Conservation (phyloP, 495 filamentous ascomycete species). For the Penicillium roqueforti region DNA sequence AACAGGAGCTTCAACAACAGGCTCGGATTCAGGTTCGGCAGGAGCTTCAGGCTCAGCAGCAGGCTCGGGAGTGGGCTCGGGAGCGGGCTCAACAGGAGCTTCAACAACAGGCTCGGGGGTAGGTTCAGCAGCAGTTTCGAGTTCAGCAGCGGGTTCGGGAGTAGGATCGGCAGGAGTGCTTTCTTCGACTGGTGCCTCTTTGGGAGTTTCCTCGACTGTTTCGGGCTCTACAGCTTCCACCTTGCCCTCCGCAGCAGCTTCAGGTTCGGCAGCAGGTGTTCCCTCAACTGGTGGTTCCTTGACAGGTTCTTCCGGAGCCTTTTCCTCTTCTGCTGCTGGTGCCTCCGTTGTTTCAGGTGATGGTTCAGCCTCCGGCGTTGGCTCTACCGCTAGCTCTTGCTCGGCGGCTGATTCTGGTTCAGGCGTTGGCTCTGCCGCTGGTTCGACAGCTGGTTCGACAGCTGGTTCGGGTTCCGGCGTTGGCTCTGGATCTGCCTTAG, state of each 20-base stretch:
- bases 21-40: conserved; percentile 1
- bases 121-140: conserved; percentile 6
- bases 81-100: conserved; percentile 4
- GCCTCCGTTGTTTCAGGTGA: not conserved
- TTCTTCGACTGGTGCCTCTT: conserved; percentile 12
- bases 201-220: conserved; percentile 10
- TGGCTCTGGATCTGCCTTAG: not conserved
- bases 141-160: conserved; percentile 12
- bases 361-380: not conserved
- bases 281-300: conserved; percentile 3
- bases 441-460: too few relatives aligned
- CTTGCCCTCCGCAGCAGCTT: not conserved
- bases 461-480: not conserved
- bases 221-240: not conserved
- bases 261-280: conserved; percentile 14
- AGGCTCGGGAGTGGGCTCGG: conserved; percentile 7
- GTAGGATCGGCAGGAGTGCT: conserved; percentile 1
- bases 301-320: not conserved
- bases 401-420: not conserved
- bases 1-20: conserved; percentile 8
- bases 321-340: conserved; percentile 6
- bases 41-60: not conserved
- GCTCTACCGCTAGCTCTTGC: too few relatives aligned
- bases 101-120: conserved; percentile 5
- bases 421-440: not conserved